phyloP scores from a whole-genome alignment of 306 rosid species.

The Acacia melanoxylon region DNA sequence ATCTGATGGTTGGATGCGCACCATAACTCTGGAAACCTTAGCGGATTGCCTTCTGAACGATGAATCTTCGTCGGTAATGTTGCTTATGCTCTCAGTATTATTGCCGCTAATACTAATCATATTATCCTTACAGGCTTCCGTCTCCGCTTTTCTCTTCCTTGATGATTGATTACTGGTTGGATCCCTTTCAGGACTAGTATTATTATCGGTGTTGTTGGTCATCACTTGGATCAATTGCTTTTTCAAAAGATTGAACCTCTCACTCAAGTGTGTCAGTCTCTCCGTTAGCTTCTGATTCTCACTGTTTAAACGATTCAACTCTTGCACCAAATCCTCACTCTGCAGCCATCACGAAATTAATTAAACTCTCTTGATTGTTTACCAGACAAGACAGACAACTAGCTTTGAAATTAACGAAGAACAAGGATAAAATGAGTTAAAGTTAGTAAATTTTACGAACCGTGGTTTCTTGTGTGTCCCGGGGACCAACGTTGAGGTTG shows the following conservation, averaged over 20 bases:
- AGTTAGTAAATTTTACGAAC: conserved; percentile 27
- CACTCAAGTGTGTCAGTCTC: conserved; percentile 42
- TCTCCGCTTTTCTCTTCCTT: conserved; percentile 57
- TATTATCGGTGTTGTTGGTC: neutral
- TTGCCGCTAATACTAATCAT: conserved; percentile 16
- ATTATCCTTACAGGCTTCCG: conserved; percentile 23
- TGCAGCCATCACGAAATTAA: neutral
- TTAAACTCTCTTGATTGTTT: neutral
- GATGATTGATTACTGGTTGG: neutral
- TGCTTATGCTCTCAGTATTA: conserved; percentile 40
- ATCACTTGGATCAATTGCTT: conserved; percentile 44
- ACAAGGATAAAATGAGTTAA: neutral
- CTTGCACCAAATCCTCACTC: conserved; percentile 41
- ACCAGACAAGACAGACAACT: neutral
- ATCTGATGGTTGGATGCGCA: conserved; percentile 59
- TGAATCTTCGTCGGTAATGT: conserved; percentile 45
- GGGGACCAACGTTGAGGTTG: conserved; percentile 52
- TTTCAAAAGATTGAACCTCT: conserved; percentile 47
- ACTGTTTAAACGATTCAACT: conserved; percentile 48
- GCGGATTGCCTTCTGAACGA: conserved; percentile 47
- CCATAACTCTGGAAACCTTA: conserved; percentile 58
- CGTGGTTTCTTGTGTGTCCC: neutral
- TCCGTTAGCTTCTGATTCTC: conserved; percentile 68
- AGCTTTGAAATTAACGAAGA: neutral
- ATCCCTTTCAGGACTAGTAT: conserved; percentile 28